phyloP scores from a whole-genome alignment of 164 flowering plant genomes.

The Berberis vulgaris region DNA sequence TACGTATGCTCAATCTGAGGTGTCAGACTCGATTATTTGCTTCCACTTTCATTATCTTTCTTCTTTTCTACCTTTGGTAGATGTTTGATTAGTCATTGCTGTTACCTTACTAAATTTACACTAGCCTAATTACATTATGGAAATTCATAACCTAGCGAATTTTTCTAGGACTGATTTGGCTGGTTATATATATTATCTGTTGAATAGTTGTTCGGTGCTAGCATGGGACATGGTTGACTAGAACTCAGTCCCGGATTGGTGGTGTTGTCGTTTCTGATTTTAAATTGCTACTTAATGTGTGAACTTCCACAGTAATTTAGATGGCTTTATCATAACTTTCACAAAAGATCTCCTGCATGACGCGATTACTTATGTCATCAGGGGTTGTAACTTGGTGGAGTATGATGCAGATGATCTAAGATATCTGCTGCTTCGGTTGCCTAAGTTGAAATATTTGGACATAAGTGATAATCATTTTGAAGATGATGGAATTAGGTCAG shows the following conservation, averaged over 20 bases:
- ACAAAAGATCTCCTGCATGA: not conserved
- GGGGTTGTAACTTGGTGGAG: conserved; percentile 51
- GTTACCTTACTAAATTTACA: not conserved
- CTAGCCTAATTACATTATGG: too few species aligned
- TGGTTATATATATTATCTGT: too few species aligned
- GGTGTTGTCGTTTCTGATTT: not conserved
- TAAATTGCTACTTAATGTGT: not conserved
- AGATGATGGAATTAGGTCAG: conserved; percentile 74
- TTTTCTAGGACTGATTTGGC: too few species aligned
- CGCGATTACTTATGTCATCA: conserved; percentile 14
- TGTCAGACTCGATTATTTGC: conserved; percentile 13
- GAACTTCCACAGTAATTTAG: not conserved
- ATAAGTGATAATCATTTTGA: conserved; percentile 72
- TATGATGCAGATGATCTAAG: conserved; percentile 49
- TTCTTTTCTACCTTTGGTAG: not conserved
- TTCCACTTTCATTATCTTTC: conserved; percentile 1
- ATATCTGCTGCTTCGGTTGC: conserved; percentile 40
- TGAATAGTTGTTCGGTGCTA: too few species aligned
- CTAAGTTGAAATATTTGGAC: conserved; percentile 63
- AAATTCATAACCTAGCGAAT: too few species aligned
- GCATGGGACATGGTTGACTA: too few species aligned
- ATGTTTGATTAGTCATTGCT: not conserved
- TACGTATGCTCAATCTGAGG: conserved; percentile 72
- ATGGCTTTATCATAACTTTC: not conserved
- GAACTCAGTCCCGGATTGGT: too few species aligned